Conservation (phyloP, 73 alveolate species). For the Stentor coeruleus region DNA sequence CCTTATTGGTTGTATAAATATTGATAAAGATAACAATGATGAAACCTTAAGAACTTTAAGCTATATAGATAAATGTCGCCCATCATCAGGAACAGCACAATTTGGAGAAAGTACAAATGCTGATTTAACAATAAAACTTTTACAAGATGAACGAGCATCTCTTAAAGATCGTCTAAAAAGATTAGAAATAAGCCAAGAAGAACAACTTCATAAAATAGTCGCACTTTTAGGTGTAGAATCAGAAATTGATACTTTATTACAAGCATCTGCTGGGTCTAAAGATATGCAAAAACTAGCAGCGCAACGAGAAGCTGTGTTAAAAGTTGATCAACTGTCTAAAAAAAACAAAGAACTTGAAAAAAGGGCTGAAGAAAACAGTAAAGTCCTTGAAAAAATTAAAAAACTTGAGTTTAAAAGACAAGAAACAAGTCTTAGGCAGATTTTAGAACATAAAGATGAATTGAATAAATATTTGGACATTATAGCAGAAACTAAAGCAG, state of each 20-base stretch:
- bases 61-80: conserved; percentile 25
- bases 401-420: neutral
- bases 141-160: conserved; percentile 23
- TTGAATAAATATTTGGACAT: conserved; percentile 10
- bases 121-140: conserved; percentile 10
- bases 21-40: conserved; percentile 24
- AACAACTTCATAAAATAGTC: conserved; percentile 5
- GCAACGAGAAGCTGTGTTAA: conserved; percentile 17
- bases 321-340: neutral
- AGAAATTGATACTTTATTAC: neutral
- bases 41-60: conserved; percentile 32
- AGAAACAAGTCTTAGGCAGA: conserved; percentile 18
- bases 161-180: conserved; percentile 17
- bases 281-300: neutral
- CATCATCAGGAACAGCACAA: neutral
- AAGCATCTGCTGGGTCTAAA: neutral
- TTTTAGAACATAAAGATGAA: conserved; percentile 2
- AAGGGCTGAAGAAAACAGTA: conserved; percentile 2
- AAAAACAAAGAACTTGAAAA: conserved; percentile 29
- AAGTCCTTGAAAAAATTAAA: conserved; percentile 20
- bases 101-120: conserved; percentile 11
- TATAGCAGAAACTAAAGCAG: conserved; percentile 8
- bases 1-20: conserved; percentile 1
- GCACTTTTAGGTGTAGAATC: neutral
- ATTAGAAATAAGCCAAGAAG: neutral